Evolutionary conservation across 2,329 filamentous ascomycete species (phyloP), one percentile per base, ranked within the genome.

Genomic region (Sphaerulina populicola): DNA sequence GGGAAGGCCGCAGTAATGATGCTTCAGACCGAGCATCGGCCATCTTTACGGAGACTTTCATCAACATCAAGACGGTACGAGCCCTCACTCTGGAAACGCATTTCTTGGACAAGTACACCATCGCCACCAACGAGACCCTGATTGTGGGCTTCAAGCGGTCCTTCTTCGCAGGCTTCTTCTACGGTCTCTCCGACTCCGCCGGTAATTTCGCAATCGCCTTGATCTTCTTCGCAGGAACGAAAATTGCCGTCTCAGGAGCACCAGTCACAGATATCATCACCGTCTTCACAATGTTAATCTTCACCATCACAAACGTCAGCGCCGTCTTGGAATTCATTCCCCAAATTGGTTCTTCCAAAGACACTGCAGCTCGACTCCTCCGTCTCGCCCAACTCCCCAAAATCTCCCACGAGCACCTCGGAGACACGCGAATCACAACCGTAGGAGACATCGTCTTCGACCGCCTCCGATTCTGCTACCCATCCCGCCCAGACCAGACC

Each of bases 231-330:
- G 94, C 91, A 63, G 88, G 86, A 2, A 80, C 82, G 0, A 70
- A 77, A 0, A 73, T 94, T 9, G 75, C 86, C 5, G 73, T 75
- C 0, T 66, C 69, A 39, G 63, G 71, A 8, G 68, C 77, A 36
- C 74, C 72, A 0, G 77, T 84, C 0, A 73, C 77, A 1, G 71
- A 76, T 1, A 77, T 93, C 14, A 71, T 94, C 27, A 80, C 84
- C 54, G 86, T 93, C 0, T 82, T 93, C 60, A 85, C 89, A 31
- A 76, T 95, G 47, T 76, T 97, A 1, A 77, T 95, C n/a, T 86
- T 96, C 64, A 84, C 86, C 54, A 80, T 94, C 50, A 81, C 83
- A 9, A 87, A 85, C 9, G 80, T 86, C 2, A 81, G 81, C 33
- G 76, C 77, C 30, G 79, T 93, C 49, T 70, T 94, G 14, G 77